A percentile compares a stretch with the other conserved stretches of the same genome.
These are phyloP conservation scores for Glarea lozoyensis DNA, from an alignment of 495 filamentous ascomycete genomes.

Conservation along the genomic window DNA sequence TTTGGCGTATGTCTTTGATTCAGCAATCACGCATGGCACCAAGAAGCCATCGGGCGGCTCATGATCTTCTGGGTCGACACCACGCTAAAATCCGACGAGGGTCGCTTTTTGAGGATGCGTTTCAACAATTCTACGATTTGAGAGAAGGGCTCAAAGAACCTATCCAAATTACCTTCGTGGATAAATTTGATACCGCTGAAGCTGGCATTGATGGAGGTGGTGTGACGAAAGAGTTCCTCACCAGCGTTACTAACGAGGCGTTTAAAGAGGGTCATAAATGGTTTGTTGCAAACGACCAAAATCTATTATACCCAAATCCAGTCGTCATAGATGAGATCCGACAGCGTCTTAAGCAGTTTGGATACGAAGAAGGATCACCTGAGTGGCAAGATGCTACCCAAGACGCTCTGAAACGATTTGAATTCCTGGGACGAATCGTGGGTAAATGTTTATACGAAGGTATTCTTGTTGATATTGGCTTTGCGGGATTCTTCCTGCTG, in stretches of 20 bases:
- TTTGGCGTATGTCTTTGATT: slow-evolving; percentile 62
- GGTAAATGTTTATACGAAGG: slow-evolving; percentile 98
- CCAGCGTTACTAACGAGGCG: slow-evolving; percentile 79
- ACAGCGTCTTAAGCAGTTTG: slow-evolving; percentile 44
- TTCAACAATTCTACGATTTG: slow-evolving; percentile 72
- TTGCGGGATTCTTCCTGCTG: slow-evolving; percentile 91
- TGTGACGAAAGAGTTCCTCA: slow-evolving; percentile 96
- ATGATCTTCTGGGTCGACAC: slow-evolving; percentile 56
- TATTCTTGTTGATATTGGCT: slow-evolving; percentile 87
- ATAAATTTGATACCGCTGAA: slow-evolving; percentile 77
- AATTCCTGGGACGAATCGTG: slow-evolving; percentile 86
- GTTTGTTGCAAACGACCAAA: slow-evolving; percentile 83
- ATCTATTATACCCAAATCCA: slow-evolving; percentile 86
- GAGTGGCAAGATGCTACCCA: slow-evolving; percentile 50
- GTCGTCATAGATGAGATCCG: slow-evolving; percentile 64
- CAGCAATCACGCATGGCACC: slow-evolving; percentile 23
- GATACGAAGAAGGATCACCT: slow-evolving; percentile 39
- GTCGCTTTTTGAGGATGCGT: slow-evolving; percentile 78
- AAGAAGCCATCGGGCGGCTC: slow-evolving; percentile 20
- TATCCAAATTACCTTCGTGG: slow-evolving; percentile 95
- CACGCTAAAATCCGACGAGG: slow-evolving; percentile 75
- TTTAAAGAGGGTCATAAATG: slow-evolving; percentile 51
- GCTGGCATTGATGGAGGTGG: slow-evolving; percentile 96
- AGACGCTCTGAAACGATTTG: slow-evolving; percentile 65
- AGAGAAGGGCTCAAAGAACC: slow-evolving; percentile 86